A percentile compares a stretch with the other conserved stretches of the same genome.
Evolutionary conservation across 148 eudicot genomes (phyloP).

Genomic region (Vaccinium macrocarpon): DNA sequence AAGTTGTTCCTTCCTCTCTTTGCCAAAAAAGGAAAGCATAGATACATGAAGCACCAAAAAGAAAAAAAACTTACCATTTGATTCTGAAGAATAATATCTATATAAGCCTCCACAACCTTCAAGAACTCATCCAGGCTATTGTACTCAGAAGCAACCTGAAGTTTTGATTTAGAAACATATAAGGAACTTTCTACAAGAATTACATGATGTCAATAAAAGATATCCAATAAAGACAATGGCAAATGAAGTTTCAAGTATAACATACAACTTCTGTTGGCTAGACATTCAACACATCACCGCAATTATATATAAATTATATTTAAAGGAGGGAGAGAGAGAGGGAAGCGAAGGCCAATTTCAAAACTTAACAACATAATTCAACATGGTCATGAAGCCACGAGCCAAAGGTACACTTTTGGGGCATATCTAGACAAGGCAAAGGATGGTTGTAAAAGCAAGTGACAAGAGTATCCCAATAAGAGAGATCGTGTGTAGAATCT

Average conservation of each 20-base stretch:
- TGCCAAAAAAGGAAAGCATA: not conserved
- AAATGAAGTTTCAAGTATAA: not conserved
- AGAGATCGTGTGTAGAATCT: not conserved
- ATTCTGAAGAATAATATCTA: constrained; percentile 65
- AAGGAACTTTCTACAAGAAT: not conserved
- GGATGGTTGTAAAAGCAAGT: not conserved
- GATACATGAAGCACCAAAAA: not conserved
- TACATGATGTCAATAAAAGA: not conserved
- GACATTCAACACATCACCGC: not conserved
- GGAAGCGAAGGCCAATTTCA: not conserved
- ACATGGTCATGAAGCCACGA: not conserved
- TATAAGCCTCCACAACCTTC: constrained; percentile 63
- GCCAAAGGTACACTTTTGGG: not conserved
- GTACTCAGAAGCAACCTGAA: constrained; percentile 49
- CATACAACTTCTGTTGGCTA: constrained; percentile 4
- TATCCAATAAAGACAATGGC: not conserved
- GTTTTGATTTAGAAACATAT: constrained; percentile 8
- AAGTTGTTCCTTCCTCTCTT: not conserved
- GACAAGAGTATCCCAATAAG: not conserved
- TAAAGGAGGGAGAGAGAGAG: not conserved
- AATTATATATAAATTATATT: not conserved
- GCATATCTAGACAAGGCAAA: not conserved
- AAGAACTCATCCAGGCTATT: constrained; percentile 49
- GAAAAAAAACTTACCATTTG: constrained; percentile 55
- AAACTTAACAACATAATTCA: not conserved